Evolutionary conservation across 805 yeast genomes (phyloP), one percentile per base, ranked within the genome.

Genomic region (Yarrowia bubula): DNA sequence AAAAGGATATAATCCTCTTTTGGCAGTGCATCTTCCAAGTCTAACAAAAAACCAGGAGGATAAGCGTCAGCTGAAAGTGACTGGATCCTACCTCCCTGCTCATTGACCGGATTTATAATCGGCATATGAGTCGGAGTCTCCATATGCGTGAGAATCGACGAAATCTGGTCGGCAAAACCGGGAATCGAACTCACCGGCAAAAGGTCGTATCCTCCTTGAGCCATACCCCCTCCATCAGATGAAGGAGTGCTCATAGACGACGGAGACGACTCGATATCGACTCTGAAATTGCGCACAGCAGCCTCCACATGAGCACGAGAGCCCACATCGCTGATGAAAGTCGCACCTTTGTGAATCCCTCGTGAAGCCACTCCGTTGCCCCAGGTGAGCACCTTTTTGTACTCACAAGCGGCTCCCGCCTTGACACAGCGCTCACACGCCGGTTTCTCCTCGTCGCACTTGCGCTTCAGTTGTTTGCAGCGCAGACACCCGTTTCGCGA

Each of bases 371-470:
- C 64, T 14, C 64, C 64, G 14, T 58, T 58, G 17, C 90, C 92
- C 93, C 93, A 89, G 0, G 85, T 82, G 37, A 88, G 76, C 67
- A 80, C 82, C 8, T 88, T 70, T 4, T 86, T 77, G 69, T 88
- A 89, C 70, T 87, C 92, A 74, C 95, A 88, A 0, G 69, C 67
- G 4, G 70, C 65, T 1, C 75, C 74, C 2, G 80, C 74, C 67
- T 82, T 84, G 1, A 71, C 44, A 71, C 96, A 89, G 65, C 81
- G 79, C 0, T 80, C 70, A 69, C 96, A 89, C 0, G 70, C 66
- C 0, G 95, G 95, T 71, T 85, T 86, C 17, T 64, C 68, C 72
- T 88, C 93, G 69, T 86, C 87, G 71, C 96, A 89, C 73, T 89
- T 88, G 38, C 85, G 80, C 71, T 86, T 87, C 37, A 83, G 75